Evolutionary conservation across 805 yeast genomes (phyloP), one percentile per base, ranked within the genome.

Genomic region (Hanseniaspora clermontiae): DNA sequence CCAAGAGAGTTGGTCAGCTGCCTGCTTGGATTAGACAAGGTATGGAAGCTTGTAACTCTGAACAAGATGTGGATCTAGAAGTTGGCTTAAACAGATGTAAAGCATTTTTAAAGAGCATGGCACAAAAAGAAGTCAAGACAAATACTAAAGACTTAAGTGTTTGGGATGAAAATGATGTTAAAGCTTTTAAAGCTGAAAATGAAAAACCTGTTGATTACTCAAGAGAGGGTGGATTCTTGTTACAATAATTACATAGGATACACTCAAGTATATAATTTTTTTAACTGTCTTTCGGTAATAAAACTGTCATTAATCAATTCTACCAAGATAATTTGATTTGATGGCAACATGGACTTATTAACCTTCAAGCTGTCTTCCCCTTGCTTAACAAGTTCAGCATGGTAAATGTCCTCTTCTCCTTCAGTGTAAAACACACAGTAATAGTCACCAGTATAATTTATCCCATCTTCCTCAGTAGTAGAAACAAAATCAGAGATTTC

Each of bases 21-120:
- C 99, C 99, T 0, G 90, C 87, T 68, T 93, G 99, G 99, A 93
- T 93, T 46, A 84, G 89, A 0, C 97, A 93, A 66, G 97, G 90
- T 1, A 74, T 93, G 51, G 57, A 53, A 20, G 57, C 57, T 31
- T 53, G 57, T 11, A 53, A 53, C 27, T 53, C 57, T 6, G 57
- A 53, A 32, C 74, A 84, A 14, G 97, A 93, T 67, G 90, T 96
- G 0, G 97, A 95, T 66, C 78, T 85, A 1, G 99, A 93, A 71
- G 91, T 93, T 96, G 97, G 97, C 0, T 76, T 93, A 55, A 95
- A 97, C 0, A 82, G 85, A 57, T 95, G 97, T 1, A 90, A 87
- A 68, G 90, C 88, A 70, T 93, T 93, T 66, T 74, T 93, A 66
- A 75, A 97, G 63, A 83, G 89, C 1, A 80, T 90, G 79, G 97